Evolutionary conservation across 202 grass and related monocot genomes (phyloP).

Genomic region (Cymbopogon flexuosus): DNA sequence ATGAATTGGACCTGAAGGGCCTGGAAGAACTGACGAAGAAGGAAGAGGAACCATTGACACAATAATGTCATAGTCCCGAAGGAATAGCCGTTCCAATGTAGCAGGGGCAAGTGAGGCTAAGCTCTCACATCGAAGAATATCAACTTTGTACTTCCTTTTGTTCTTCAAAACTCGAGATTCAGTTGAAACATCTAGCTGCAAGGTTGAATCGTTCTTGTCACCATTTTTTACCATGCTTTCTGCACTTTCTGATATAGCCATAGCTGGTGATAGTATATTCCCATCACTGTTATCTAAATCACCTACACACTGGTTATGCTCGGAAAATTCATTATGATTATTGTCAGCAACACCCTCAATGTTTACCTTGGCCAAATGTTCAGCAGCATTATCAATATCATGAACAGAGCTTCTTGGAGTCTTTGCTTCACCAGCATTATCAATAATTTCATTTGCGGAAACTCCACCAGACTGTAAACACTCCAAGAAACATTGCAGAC

Average conservation of each 20-base stretch:
- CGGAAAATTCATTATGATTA: constrained; percentile 20
- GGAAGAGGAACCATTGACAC: constrained; percentile 95
- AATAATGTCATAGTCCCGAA: constrained; percentile 93
- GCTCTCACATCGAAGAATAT: constrained; percentile 96
- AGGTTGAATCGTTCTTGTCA: constrained; percentile 19
- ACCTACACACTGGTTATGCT: constrained; percentile 9
- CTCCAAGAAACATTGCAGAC: constrained; percentile 77
- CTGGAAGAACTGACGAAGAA: constrained; percentile 76
- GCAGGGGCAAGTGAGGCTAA: constrained; percentile 82
- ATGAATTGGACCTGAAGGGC: constrained; percentile 75
- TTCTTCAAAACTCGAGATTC: constrained; percentile 43
- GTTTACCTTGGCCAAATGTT: constrained; percentile 32
- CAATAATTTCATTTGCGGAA: constrained; percentile 33
- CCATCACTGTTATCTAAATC: constrained; percentile 36
- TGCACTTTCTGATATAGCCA: constrained; percentile 26
- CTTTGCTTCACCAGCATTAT: constrained; percentile 34
- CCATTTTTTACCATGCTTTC: constrained; percentile 15
- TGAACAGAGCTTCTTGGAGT: constrained; percentile 25
- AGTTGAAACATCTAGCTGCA: constrained; percentile 39
- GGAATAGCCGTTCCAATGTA: constrained; percentile 78
- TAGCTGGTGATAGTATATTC: constrained; percentile 5
- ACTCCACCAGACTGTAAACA: constrained; percentile 83
- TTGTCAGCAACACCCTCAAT: constrained; percentile 26
- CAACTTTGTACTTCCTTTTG: constrained; percentile 85
- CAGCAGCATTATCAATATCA: constrained; percentile 39